Base-by-base conservation (phyloP, 2,329 filamentous ascomycete species). In the Alternaria gansuensis region DNA sequence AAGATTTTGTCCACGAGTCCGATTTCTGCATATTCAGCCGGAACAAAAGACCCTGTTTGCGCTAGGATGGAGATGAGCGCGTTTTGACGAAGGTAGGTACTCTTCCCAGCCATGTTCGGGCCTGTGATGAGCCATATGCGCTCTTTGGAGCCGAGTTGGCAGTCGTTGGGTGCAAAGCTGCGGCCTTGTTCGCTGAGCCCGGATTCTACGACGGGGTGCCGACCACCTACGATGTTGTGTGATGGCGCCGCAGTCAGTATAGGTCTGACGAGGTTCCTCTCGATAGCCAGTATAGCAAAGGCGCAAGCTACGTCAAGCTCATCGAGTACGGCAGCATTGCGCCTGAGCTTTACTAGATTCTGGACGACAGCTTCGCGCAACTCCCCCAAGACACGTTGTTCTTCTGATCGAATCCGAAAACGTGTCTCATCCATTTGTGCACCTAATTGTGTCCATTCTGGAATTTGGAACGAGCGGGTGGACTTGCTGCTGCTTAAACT, bases 71-170 rank as follows among this genome's bases (percentile, higher is more conserved):
- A 93, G 67, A 98, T 96, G 51, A 99, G 84, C 2, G 95, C 95
- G 77, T 97, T 98, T 71, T 99, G 96, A 0, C 95, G 90, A 5
- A 99, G 83, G 73, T 97, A 99, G 0, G 95, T 99, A 75, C 90
- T 94, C 80, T 99, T 99, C 46, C 95, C 95, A 1, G 90, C 95
- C 95, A 99, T 99, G 78, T 99, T 99, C n/a, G 95, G 95, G 0
- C 95, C 87, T 8, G 87, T 89, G 64, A 89, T 87, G 33, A 89
- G 83, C 80, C 85, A 85, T 49, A 88, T 84, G n/a, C 67, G 91
- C 85, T 85, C 94, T 81, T 76, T 86, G 70, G 88, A 89, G n/a
- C 90, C 90, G 3, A 97, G 84, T 36, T 90, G 82, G 77, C 92
- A 96, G 79, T 97, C 91, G 69, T 98, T 98, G 49, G 87, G 85